Conservation (phyloP, 345 rosid species). For the Arabis alpina region DNA sequence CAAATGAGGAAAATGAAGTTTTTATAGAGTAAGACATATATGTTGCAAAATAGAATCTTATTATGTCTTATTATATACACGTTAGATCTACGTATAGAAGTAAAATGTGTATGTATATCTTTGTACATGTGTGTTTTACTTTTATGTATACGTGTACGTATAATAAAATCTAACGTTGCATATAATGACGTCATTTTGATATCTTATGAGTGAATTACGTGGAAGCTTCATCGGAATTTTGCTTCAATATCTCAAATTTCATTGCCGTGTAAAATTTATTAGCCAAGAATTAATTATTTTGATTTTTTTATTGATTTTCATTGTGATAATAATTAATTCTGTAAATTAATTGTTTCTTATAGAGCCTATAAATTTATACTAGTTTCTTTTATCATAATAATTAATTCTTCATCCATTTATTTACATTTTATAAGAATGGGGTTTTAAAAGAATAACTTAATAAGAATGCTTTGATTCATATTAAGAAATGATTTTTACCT, state of each 20-base stretch:
- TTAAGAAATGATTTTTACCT: too few species aligned
- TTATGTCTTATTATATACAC: constrained; percentile 33
- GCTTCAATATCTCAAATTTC: constrained; percentile 10
- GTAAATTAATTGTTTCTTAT: too few species aligned
- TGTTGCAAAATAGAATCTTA: constrained; percentile 33
- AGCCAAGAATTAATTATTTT: background rate
- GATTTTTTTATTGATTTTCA: background rate
- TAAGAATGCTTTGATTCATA: too few species aligned
- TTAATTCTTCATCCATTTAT: background rate
- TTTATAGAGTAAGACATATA: constrained; percentile 36
- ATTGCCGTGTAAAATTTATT: constrained; percentile 11
- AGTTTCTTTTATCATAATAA: background rate
- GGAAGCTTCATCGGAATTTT: constrained; percentile 20
- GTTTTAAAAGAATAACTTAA: too few species aligned
- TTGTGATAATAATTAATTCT: too few species aligned
- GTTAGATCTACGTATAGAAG: constrained; percentile 24
- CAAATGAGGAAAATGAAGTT: constrained; percentile 17
- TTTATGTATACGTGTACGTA: constrained; percentile 29
- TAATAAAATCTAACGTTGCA: constrained; percentile 21
- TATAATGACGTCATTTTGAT: constrained; percentile 47
- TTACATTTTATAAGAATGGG: background rate
- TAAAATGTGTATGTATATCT: constrained; percentile 17
- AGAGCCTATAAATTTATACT: background rate
- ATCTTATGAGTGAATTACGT: constrained; percentile 34
- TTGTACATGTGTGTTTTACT: constrained; percentile 2